phyloP scores from a whole-genome alignment of 805 yeast species.

The Yamadazyma akitaensis region DNA sequence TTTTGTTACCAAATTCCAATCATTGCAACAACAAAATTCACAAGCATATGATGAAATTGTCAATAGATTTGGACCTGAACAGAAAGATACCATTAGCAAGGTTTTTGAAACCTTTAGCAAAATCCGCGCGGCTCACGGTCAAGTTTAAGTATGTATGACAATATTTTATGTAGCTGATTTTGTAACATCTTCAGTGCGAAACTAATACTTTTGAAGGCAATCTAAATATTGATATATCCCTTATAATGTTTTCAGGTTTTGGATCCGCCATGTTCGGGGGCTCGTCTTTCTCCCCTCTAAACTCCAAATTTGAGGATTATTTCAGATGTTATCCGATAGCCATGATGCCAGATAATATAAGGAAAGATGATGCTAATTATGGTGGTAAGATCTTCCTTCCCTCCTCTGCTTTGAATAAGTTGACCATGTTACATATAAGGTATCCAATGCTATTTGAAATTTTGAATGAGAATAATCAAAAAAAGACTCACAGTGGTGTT shows the following conservation, averaged over 20 bases:
- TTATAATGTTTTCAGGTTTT: conserved; percentile 40
- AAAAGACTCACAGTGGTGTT: conserved; percentile 86
- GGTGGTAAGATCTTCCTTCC: conserved; percentile 97
- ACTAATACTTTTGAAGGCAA: conserved; percentile 3
- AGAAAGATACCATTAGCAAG: conserved; percentile 21
- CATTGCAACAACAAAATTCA: conserved; percentile 47
- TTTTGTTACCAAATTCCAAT: conserved; percentile 53
- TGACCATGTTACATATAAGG: conserved; percentile 86
- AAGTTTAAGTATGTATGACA: neutral
- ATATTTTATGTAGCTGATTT: neutral
- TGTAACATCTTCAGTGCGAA: neutral
- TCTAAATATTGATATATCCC: neutral
- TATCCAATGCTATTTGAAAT: conserved; percentile 95
- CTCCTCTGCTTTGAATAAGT: conserved; percentile 82
- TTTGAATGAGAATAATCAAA: conserved; percentile 57
- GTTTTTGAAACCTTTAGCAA: conserved; percentile 12
- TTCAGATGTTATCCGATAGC: conserved; percentile 90
- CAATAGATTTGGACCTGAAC: conserved; percentile 34
- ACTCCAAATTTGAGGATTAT: conserved; percentile 67
- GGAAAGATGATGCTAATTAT: conserved; percentile 76
- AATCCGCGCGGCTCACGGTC: conserved; percentile 1
- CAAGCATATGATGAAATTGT: conserved; percentile 48
- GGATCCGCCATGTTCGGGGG: conserved; percentile 37
- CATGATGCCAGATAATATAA: conserved; percentile 76
- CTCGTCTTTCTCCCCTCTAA: conserved; percentile 28